Evolutionary conservation across 2,329 filamentous ascomycete genomes (phyloP).

Genomic region (Trichoderma sp.): DNA sequence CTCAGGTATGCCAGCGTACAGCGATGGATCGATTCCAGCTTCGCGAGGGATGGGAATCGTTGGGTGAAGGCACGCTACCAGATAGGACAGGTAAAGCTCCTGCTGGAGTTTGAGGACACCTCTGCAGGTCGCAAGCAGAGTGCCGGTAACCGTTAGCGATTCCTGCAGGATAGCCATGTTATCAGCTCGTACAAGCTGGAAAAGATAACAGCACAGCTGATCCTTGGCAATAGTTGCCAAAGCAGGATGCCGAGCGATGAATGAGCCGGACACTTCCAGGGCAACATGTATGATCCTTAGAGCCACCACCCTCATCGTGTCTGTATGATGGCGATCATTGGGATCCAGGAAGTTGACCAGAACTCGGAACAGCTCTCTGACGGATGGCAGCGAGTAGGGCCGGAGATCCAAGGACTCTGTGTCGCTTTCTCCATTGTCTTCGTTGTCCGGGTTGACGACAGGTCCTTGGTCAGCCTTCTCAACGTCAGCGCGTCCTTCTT

Average conservation of each 20-base stretch:
- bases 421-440: slow-evolving; percentile 46
- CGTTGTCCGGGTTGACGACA: slow-evolving; percentile 32
- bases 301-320: slow-evolving; percentile 96
- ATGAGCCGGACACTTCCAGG: slow-evolving; percentile 91
- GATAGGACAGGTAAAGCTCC: slow-evolving; percentile 90
- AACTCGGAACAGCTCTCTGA: slow-evolving; percentile 90
- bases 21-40: slow-evolving; percentile 81
- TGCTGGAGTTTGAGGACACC: slow-evolving; percentile 92
- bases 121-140: slow-evolving; percentile 85
- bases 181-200: slow-evolving; percentile 93
- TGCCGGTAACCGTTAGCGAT: slow-evolving; percentile 88
- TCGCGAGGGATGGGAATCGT: slow-evolving; percentile 93
- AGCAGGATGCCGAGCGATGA: slow-evolving; percentile 88
- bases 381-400: slow-evolving; percentile 92
- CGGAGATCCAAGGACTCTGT: slow-evolving; percentile 64
- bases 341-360: slow-evolving; percentile 92
- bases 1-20: slow-evolving; percentile 93
- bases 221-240: slow-evolving; percentile 88
- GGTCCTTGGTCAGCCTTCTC: slow-evolving; percentile 22
- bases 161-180: slow-evolving; percentile 95
- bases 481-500: not conserved
- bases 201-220: slow-evolving; percentile 88
- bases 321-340: slow-evolving; percentile 87
- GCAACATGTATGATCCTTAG: slow-evolving; percentile 96
- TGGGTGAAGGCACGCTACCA: slow-evolving; percentile 91